Evolutionary conservation across 257 asterid species (phyloP), one percentile per base, ranked within the genome.

Genomic region (Leptodermis oblonga): DNA sequence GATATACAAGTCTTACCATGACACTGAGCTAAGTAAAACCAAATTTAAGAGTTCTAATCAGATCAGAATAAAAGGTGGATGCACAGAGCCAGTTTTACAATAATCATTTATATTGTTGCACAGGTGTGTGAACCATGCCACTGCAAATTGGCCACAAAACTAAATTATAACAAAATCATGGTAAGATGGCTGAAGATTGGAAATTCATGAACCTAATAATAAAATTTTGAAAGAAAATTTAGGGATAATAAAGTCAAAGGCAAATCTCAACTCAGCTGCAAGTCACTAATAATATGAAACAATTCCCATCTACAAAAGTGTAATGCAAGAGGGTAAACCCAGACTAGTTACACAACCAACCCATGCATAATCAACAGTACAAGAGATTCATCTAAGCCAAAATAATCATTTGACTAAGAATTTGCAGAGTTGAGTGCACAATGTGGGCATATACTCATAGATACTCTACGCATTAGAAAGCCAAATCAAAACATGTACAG

Each of bases 401-500:
- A 65, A 65, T 30, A 62, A 36, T 17, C 65, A 30, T 18, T 62
- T 20, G 49, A 62, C 45, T 20, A 8, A n/a, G 26, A 7, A 62
- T 62, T 36, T 34, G 65, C 33, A 23, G 4, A 42, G 39, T 52
- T 18, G 23, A 52, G 37, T 34, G 42, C 54, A 28, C 2, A 56
- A 6, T 23, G 13, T 28, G 33, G n/a, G 34, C 60, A 58, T 56
- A 58, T 70, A 48, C 14, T 33, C 61, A 51, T 45, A 18, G 5
- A 62, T 36, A 46, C 42, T 36, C 15, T 6, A 52, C 7, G 6
- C 37, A 45, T 36, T 36, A 41, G 34, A 36, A 36, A 23, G 54
- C 70, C 53, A 71, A 52, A 63, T 12, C 70, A 48, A 54, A 71
- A 18, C 18, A 62, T 20, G 4, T 12, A 55, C 28, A 33, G 17